phyloP scores from a whole-genome alignment of 2,329 filamentous ascomycete species.

The Fusarium cicatricum region DNA sequence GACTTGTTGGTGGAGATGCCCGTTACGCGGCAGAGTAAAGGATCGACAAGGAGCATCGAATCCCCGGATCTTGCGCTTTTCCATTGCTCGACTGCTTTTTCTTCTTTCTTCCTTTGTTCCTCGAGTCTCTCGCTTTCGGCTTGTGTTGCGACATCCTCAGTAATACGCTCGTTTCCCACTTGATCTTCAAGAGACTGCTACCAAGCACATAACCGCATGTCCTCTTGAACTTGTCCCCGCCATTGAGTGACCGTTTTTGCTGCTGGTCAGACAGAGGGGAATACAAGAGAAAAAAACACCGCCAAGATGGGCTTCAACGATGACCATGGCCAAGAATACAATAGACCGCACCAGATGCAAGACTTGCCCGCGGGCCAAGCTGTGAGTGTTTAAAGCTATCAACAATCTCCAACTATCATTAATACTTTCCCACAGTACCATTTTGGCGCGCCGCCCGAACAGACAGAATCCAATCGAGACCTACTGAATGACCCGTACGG shows the following conservation, averaged over 20 bases:
- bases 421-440: constrained; percentile 22
- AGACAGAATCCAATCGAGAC: constrained; percentile 13
- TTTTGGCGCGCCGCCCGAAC: constrained; percentile 21
- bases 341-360: constrained; percentile 34
- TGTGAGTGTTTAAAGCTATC: constrained; percentile 22
- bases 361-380: constrained; percentile 35
- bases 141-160: too few relatives aligned
- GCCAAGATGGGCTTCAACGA: constrained; percentile 24
- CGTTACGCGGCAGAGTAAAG: constrained; percentile 26
- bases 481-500: constrained; percentile 17
- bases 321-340: constrained; percentile 25
- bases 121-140: too few relatives aligned
- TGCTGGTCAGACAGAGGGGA: not conserved
- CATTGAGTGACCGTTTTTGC: not conserved
- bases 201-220: not conserved
- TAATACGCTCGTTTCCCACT: not conserved
- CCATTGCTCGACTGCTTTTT: not conserved
- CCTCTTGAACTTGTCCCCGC: not conserved
- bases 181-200: not conserved
- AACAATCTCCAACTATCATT: not conserved
- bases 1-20: constrained; percentile 21
- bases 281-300: not conserved
- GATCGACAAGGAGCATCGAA: constrained; percentile 19
- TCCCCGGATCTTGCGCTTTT: too few relatives aligned
- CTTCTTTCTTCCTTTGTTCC: too few relatives aligned